A percentile compares a stretch with the other conserved stretches of the same genome.
Conservation (phyloP, 768 basidiomycete genomes). For the Rhodotorula graminis region DNA sequence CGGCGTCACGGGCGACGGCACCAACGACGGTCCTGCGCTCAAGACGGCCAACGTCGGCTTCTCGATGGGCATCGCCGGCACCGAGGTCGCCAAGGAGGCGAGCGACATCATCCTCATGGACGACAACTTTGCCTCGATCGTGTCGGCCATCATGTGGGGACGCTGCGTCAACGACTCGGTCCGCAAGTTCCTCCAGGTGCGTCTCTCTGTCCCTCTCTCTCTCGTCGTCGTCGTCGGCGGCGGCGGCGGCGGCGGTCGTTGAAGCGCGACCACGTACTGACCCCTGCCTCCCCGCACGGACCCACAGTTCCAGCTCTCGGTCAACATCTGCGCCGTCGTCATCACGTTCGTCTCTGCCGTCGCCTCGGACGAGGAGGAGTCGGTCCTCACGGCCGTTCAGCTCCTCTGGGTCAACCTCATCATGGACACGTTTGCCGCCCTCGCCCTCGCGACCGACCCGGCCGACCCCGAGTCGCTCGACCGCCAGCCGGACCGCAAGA, state of each 20-base stretch:
- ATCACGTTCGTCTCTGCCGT: constrained; percentile 90
- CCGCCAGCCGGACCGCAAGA: constrained; percentile 84
- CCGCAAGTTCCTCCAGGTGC: constrained; percentile 95
- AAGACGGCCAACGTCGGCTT: constrained; percentile 87
- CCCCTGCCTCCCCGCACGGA: constrained; percentile 42
- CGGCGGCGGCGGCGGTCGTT: constrained; percentile 21
- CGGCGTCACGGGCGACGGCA: constrained; percentile 95
- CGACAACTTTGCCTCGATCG: constrained; percentile 92
- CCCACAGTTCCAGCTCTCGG: constrained; percentile 53
- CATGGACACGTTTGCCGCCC: constrained; percentile 72
- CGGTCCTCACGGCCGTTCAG: constrained; percentile 92
- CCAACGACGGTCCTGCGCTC: constrained; percentile 78
- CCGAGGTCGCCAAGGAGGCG: constrained; percentile 97
- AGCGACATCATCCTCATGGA: constrained; percentile 99
- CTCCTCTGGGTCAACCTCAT: constrained; percentile 98
- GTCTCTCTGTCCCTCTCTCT: constrained; percentile 37
- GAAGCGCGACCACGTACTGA: constrained; percentile 46
- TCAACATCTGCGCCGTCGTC: constrained; percentile 91
- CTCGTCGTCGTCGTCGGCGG: too few relatives aligned
- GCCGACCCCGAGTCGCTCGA: constrained; percentile 73
- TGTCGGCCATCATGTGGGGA: constrained; percentile 98
- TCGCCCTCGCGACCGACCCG: constrained; percentile 94
- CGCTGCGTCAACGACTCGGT: constrained; percentile 97
- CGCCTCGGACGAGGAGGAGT: constrained; percentile 65
- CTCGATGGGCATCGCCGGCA: constrained; percentile 93